Base-by-base conservation (phyloP, 192 early-diverging fungal species). In the Rhizophagus clarus region DNA sequence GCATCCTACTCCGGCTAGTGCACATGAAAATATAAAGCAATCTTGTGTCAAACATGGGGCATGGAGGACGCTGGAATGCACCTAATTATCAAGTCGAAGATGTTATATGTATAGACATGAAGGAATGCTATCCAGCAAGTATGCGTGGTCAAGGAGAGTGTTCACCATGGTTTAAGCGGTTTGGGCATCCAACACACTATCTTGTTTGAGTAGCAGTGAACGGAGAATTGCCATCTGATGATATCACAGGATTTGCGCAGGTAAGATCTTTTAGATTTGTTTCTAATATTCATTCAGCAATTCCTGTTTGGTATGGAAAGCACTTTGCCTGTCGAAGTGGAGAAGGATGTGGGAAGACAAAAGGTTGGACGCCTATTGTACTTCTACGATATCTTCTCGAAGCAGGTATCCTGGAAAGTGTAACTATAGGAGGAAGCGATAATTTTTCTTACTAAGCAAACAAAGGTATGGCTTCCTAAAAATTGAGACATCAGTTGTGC, bases 1-100 rank as follows among this genome's bases (percentile, higher is more conserved):
- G 74, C 61, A 76, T 76, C 74, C 60, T 0, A 76, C 34, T 17
- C 24, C 24, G 1, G 26, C 3, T 1, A 74, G 29, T 20, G 11
- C 63, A 63, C 12, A 76, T 63, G 15, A 76, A 37, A 76, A 63
- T 42, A 76, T 76, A 76, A 74, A 74, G 15, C 72, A 74, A 74
- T 32, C 51, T 61, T 74, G 72, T 60, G 56, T 61, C 11, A 28
- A 76, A 24, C 74, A 76, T 76, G 60, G n/a, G 29, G 9, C 60
- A 76, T 40, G 60, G 17, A 22, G 60, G 32, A 62, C 6, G 60
- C 61, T 62, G 60, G 61, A 73, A 73, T 56, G 47, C 24, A 49
- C 45, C 71, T 51, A 49, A 72, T 47, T 72, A 72, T 28, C 71
- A 72, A 49, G 24, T 72, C 45, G 20, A 24, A 49, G 71, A 72